Conservation (phyloP, 2,329 filamentous ascomycete genomes). For the Grosmannia clavigera region DNA sequence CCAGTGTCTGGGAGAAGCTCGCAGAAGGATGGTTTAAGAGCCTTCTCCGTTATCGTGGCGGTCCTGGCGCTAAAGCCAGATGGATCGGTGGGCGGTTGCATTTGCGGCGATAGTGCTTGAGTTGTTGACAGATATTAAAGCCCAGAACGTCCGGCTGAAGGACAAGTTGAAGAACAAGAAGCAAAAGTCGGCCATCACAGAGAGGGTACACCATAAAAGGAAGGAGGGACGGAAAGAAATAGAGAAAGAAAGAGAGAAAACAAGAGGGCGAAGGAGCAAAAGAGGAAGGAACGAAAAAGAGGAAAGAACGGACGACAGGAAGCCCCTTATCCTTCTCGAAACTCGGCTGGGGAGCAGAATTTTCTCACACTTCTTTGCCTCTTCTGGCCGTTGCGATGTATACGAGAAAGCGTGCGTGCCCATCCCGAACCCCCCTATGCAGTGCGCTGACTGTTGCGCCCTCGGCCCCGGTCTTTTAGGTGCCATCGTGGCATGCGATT, state of each 20-base stretch:
- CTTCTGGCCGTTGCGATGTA: neutral
- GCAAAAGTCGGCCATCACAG: neutral
- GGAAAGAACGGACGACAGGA: neutral
- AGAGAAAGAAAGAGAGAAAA: neutral
- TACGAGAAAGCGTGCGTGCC: constrained; percentile 3
- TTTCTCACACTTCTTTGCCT: too few species aligned
- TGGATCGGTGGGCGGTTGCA: too few species aligned
- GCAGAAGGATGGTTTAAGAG: neutral
- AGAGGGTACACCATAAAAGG: neutral
- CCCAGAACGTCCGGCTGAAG: neutral
- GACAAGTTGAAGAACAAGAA: neutral
- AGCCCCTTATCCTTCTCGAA: too few species aligned
- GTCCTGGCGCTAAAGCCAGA: neutral
- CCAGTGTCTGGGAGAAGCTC: neutral
- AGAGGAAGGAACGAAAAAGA: neutral
- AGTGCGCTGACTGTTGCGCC: neutral
- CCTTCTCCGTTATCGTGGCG: neutral
- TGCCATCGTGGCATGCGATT: constrained; percentile 27
- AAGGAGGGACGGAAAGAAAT: neutral
- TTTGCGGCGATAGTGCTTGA: too few species aligned
- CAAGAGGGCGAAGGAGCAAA: neutral
- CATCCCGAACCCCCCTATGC: neutral
- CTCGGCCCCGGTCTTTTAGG: constrained; percentile 14
- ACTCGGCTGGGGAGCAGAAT: too few species aligned
- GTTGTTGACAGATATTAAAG: too few species aligned